Evolutionary conservation across 1,139 yeast species (phyloP), one percentile per base, ranked within the genome.

Genomic region (Candida buenavistaensis): DNA sequence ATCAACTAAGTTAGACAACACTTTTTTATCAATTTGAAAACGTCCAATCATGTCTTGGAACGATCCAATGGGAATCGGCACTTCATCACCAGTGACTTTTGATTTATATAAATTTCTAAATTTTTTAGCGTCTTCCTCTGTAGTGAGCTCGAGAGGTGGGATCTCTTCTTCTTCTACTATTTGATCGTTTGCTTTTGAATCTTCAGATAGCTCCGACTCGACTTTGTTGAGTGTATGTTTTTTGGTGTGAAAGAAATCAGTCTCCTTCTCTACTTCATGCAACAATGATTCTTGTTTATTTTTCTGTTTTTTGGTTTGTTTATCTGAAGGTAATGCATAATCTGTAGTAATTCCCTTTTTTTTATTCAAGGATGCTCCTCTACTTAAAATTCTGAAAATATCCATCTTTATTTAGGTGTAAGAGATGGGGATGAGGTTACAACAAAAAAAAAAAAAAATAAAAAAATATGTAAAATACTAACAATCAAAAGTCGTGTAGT

Each of bases 31-130:
- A 26, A 92, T 62, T 30, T 78, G 65, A 58, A 82, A 89, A 39
- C 96, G 69, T 1, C 76, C 59, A 3, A 76, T 71, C 44, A 92
- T 67, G 56, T 89, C 96, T 45, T 82, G 82, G 57, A 92, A 92
- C 1, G 95, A 83, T 2, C 92, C 94, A 38, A 92, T 82, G 2
- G 97, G 97, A 23, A 85, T 60, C 7, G 97, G 96, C 5, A 84
- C 58, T 57, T 87, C 95, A 32, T 72, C 73, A 26, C 96, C 96
- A 1, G 82, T 67, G 20, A 86, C 80, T 45, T 84, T 85, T 32
- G 80, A 75, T 43, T 69, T 70, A 47, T 79, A 71, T 3, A 69
- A 52, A 41, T 72, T 72, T 43, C 96, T 71, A 40, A 80, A 67
- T 15, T 52, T 57, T 3, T 48, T 52, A 1, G 94, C 92, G 29